These are phyloP conservation scores for Spinellus fusiger DNA, from an alignment of 192 early-diverging fungal genomes.

Conservation along the genomic window DNA sequence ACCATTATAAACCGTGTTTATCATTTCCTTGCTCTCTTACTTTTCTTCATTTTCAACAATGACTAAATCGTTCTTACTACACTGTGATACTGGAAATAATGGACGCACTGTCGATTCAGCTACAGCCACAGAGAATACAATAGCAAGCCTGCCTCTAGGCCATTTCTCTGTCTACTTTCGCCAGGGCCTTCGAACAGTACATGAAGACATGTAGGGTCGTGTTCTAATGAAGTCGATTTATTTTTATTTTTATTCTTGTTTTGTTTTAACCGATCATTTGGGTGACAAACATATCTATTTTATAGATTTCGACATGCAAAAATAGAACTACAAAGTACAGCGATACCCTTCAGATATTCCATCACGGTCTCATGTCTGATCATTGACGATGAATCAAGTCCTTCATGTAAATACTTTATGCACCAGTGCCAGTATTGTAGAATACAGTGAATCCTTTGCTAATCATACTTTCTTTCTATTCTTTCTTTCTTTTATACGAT, in stretches of 20 bases:
- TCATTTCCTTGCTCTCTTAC: background rate
- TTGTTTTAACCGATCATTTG: background rate
- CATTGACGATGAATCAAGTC: slow-evolving; percentile 73
- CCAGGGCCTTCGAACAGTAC: background rate
- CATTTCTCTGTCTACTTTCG: background rate
- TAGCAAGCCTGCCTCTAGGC: background rate
- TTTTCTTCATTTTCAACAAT: background rate
- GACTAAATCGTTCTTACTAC: background rate
- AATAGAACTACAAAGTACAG: slow-evolving; percentile 63
- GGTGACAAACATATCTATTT: background rate
- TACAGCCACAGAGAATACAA: background rate
- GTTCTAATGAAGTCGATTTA: background rate
- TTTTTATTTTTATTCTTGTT: background rate
- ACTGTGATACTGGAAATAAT: background rate
- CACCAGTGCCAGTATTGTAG: background rate
- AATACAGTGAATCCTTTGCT: too few relatives aligned
- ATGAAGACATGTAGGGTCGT: background rate
- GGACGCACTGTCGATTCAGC: too few relatives aligned
- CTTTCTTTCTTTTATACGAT: background rate
- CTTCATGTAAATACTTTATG: too few relatives aligned
- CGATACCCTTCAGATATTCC: slow-evolving; percentile 59
- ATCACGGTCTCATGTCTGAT: slow-evolving; percentile 71
- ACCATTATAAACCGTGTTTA: background rate
- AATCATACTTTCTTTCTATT: background rate
- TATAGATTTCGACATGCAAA: slow-evolving; percentile 58